These are phyloP conservation scores for Dactylonectria macrodidyma DNA, from an alignment of 2,329 filamentous ascomycete species.

Conservation along the genomic window DNA sequence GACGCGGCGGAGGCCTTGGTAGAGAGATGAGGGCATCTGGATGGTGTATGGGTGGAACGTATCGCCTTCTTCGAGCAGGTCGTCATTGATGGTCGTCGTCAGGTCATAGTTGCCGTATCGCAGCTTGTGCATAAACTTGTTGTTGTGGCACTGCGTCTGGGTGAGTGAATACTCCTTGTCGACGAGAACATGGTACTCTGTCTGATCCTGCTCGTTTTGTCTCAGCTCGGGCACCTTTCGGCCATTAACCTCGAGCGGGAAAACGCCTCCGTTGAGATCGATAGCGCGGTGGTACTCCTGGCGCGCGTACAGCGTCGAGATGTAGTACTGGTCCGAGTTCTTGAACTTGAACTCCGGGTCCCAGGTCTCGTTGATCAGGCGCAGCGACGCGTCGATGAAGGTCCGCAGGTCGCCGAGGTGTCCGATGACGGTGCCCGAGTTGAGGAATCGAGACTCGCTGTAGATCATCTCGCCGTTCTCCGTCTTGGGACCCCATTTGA, in stretches of 20 bases:
- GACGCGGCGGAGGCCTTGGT: slow-evolving; percentile 22
- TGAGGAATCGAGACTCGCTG: slow-evolving; percentile 37
- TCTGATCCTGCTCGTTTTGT: slow-evolving; percentile 19
- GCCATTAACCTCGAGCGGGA: slow-evolving; percentile 26
- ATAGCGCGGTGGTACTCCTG: slow-evolving; percentile 41
- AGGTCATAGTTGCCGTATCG: slow-evolving; percentile 58
- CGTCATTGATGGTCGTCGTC: slow-evolving; percentile 53
- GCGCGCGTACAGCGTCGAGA: slow-evolving; percentile 40
- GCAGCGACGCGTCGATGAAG: slow-evolving; percentile 36
- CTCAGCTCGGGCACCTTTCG: slow-evolving; percentile 30
- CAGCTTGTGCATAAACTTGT: slow-evolving; percentile 63
- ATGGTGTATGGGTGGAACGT: slow-evolving; percentile 34
- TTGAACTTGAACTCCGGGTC: slow-evolving; percentile 29
- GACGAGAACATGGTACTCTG: slow-evolving; percentile 37
- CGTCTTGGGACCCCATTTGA: slow-evolving; percentile 37
- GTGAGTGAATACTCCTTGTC: slow-evolving; percentile 60
- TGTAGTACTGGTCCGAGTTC: slow-evolving; percentile 45
- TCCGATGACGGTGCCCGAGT: slow-evolving; percentile 44
- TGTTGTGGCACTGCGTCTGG: slow-evolving; percentile 61
- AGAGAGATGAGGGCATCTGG: slow-evolving; percentile 39
- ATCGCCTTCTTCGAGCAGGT: slow-evolving; percentile 24
- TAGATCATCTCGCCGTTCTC: slow-evolving; percentile 24
- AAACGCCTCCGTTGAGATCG: slow-evolving; percentile 30
- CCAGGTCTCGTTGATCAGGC: slow-evolving; percentile 22
- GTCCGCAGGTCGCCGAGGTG: slow-evolving; percentile 38